A percentile compares a stretch with the other conserved stretches of the same genome.
Conservation (phyloP, 2,329 filamentous ascomycete genomes). For the Dactylellina haptotyla region DNA sequence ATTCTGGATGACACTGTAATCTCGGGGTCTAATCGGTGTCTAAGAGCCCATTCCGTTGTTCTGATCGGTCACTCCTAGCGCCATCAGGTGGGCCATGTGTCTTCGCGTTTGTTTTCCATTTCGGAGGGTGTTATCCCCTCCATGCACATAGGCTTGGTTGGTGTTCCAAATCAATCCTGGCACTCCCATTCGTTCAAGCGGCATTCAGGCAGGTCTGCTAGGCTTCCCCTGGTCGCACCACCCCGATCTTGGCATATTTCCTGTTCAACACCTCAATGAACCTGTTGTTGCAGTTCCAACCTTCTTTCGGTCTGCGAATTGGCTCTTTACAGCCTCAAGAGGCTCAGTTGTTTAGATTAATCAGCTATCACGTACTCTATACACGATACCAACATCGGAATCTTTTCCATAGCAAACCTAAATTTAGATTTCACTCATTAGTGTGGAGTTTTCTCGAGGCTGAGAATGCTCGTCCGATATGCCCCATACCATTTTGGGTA, state of each 20-base stretch:
- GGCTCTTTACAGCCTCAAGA: too few relatives aligned
- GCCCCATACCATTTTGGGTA: not conserved
- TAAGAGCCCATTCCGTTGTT: too few relatives aligned
- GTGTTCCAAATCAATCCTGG: slow-evolving; percentile 35
- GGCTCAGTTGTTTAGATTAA: too few relatives aligned
- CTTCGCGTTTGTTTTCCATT: slow-evolving; percentile 52
- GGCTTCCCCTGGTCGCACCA: too few relatives aligned
- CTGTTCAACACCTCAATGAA: slow-evolving; percentile 29
- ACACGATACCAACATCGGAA: too few relatives aligned
- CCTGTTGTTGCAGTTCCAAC: too few relatives aligned
- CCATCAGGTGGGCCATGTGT: not conserved
- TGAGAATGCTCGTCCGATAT: not conserved
- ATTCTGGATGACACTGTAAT: too few relatives aligned
- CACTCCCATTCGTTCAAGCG: not conserved
- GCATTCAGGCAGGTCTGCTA: too few relatives aligned
- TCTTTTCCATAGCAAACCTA: not conserved
- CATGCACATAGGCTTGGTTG: slow-evolving; percentile 27
- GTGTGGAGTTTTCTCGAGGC: not conserved
- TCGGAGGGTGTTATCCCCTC: slow-evolving; percentile 34
- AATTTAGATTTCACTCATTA: slow-evolving; percentile 19
- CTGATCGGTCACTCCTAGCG: not conserved
- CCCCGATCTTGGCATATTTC: not conserved
- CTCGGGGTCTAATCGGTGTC: too few relatives aligned
- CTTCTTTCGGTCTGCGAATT: slow-evolving; percentile 10
- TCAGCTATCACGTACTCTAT: too few relatives aligned